These are phyloP conservation scores for Panaeolus papilionaceus DNA, from an alignment of 768 basidiomycete species.

Conservation along the genomic window DNA sequence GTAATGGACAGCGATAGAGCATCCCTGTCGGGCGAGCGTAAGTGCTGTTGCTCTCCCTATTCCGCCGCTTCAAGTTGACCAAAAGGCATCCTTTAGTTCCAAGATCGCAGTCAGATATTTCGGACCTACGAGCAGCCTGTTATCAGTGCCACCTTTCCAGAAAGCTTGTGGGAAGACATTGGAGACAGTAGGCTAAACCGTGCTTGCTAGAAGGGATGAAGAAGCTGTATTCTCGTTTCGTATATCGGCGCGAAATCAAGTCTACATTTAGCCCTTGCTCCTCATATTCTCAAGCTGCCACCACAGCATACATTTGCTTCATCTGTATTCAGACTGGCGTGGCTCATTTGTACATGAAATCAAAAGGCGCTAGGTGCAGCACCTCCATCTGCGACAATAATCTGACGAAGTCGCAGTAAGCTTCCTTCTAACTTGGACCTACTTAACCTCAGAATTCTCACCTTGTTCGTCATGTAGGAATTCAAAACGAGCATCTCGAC, in stretches of 20 bases:
- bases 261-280: not conserved
- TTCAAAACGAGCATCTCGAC: conserved; percentile 57
- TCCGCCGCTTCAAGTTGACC: conserved; percentile 45
- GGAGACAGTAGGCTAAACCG: not conserved
- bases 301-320: too few relatives aligned
- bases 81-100: not conserved
- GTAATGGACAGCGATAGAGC: conserved; percentile 59
- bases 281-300: too few relatives aligned
- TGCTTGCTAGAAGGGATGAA: not conserved
- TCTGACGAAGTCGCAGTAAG: conserved; percentile 33
- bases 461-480: conserved; percentile 65
- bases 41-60: conserved; percentile 58
- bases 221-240: too few relatives aligned
- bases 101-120: too few relatives aligned
- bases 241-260: not conserved
- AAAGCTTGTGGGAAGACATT: not conserved
- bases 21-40: conserved; percentile 48
- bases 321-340: too few relatives aligned
- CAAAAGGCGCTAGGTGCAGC: conserved; percentile 48
- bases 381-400: conserved; percentile 55
- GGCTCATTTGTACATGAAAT: not conserved
- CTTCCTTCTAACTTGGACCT: not conserved
- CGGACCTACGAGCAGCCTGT: conserved; percentile 34
- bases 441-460: conserved; percentile 23
- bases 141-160: conserved; percentile 33